Base-by-base conservation (phyloP, 2,329 filamentous ascomycete genomes). In the Talaromyces funiculosus region DNA sequence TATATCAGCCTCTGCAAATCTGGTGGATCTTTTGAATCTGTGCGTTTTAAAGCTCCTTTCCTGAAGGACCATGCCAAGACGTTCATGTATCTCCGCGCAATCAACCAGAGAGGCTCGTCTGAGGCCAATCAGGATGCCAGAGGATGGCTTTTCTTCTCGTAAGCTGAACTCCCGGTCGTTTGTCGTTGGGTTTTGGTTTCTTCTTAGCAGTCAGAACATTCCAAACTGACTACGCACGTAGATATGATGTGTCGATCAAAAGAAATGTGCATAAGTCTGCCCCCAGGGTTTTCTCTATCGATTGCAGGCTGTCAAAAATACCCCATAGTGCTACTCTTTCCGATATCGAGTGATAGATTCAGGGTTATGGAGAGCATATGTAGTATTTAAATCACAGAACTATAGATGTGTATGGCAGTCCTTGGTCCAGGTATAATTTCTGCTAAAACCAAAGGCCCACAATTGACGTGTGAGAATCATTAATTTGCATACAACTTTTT, bases 31-130 rank as follows among this genome's bases (percentile, higher is more conserved):
- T 29, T 29, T 16, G 42, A 4, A 31, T 47, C 20, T 24, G 22
- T 26, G 43, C 24, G 16, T 47, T 24, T 10, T 6, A 16, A 43
- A 43, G 14, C 43, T 26, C 5, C n/a, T 45, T 26, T 14, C 16
- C 18, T 47, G 12, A 26, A 29, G n/a, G 7, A 18, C 24, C n/a
- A 6, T 33, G 40, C 40, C 42, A 49, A 57, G 55, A 38, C 22
- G 3, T 22, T 51, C 22, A 40, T 38, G 56, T 24, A 58, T 58
- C 43, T 58, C 56, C 56, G 56, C 56, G 56, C 56, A 29, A 38
- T 38, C 3, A 16, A 18, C 33, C 18, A 5, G 4, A 22, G 22
- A 8, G 40, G 10, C 14, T 31, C 14, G 42, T 22, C 29, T 24
- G 24, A 16, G n/a, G 20, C 56, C 56, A 58, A 26, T 58, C 20